These are phyloP conservation scores for Cladophialophora exuberans DNA, from an alignment of 2,329 filamentous ascomycete species.

Conservation along the genomic window DNA sequence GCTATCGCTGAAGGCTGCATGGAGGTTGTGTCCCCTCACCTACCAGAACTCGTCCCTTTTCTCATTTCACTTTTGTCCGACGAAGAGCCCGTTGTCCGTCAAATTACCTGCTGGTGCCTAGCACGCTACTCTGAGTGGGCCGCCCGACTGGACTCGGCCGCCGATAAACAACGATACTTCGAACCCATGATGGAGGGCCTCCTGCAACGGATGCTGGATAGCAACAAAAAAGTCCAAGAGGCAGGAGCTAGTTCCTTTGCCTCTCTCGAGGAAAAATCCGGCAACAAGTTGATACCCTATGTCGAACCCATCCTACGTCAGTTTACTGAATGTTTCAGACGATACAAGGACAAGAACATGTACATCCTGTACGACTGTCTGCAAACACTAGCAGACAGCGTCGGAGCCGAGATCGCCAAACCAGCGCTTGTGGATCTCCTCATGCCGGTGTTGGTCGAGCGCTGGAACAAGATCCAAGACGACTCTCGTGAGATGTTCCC, in stretches of 20 bases:
- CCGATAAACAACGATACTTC: conserved; percentile 76
- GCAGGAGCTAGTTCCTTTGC: conserved; percentile 95
- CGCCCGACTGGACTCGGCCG: conserved; percentile 68
- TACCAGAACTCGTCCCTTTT: conserved; percentile 88
- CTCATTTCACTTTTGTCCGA: conserved; percentile 85
- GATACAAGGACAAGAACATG: conserved; percentile 99
- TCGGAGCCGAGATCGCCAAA: conserved; percentile 78
- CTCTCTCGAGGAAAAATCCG: conserved; percentile 91
- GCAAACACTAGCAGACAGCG: conserved; percentile 90
- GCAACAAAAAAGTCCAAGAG: conserved; percentile 97
- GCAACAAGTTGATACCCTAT: conserved; percentile 78
- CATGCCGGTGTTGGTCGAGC: conserved; percentile 88
- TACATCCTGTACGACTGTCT: conserved; percentile 99
- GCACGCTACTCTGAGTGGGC: conserved; percentile 94
- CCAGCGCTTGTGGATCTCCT: conserved; percentile 80
- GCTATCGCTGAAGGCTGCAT: conserved; percentile 96
- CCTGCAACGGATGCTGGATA: conserved; percentile 89
- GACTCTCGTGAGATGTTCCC: conserved; percentile 93
- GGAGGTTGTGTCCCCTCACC: conserved; percentile 82
- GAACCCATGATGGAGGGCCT: conserved; percentile 98
- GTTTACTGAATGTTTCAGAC: conserved; percentile 87
- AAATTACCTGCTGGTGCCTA: conserved; percentile 98
- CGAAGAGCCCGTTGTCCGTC: conserved; percentile 83
- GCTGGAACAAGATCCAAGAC: conserved; percentile 85
- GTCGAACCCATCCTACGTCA: conserved; percentile 88